These are phyloP conservation scores for Sclerotinia trifoliorum DNA, from an alignment of 2,329 filamentous ascomycete species.

Conservation along the genomic window DNA sequence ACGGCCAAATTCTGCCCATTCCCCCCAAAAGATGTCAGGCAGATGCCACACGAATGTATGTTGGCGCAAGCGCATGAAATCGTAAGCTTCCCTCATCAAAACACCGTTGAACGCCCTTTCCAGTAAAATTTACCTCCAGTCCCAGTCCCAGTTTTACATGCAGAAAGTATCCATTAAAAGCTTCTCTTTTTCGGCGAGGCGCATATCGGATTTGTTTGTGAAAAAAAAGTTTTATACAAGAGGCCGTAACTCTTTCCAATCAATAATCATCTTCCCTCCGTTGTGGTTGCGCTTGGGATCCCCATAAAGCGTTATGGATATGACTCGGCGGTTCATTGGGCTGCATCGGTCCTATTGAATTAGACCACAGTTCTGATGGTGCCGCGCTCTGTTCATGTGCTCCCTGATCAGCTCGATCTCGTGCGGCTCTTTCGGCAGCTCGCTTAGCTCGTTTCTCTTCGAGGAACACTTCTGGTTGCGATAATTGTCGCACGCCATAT, in stretches of 20 bases:
- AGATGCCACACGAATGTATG: slow-evolving; percentile 12
- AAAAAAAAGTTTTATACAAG: slow-evolving; percentile 17
- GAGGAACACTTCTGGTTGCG: slow-evolving; percentile 29
- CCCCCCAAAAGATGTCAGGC: background rate
- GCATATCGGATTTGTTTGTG: background rate
- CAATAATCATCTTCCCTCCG: background rate
- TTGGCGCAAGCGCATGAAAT: slow-evolving; percentile 20
- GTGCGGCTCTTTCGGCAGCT: slow-evolving; percentile 5
- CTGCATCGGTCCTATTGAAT: slow-evolving; percentile 7
- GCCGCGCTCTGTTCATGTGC: background rate
- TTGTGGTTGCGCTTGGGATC: background rate
- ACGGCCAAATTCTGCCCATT: background rate
- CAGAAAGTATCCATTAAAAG: slow-evolving; percentile 1
- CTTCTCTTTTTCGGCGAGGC: background rate
- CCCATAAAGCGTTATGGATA: slow-evolving; percentile 19
- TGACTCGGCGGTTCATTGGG: background rate
- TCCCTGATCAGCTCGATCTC: slow-evolving; percentile 3
- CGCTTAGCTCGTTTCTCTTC: slow-evolving; percentile 26
- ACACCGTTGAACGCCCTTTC: slow-evolving; percentile 7
- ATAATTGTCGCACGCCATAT: slow-evolving; percentile 12
- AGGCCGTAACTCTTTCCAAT: background rate
- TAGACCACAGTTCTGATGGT: slow-evolving; percentile 13
- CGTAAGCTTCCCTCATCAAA: slow-evolving; percentile 10
- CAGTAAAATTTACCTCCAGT: background rate
- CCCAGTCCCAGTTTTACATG: slow-evolving; percentile 8